Percentiles rank a stretch among this genome's conserved stretches.
Conservation (phyloP, 176 grass and related monocot genomes). For the Avena eriantha region DNA sequence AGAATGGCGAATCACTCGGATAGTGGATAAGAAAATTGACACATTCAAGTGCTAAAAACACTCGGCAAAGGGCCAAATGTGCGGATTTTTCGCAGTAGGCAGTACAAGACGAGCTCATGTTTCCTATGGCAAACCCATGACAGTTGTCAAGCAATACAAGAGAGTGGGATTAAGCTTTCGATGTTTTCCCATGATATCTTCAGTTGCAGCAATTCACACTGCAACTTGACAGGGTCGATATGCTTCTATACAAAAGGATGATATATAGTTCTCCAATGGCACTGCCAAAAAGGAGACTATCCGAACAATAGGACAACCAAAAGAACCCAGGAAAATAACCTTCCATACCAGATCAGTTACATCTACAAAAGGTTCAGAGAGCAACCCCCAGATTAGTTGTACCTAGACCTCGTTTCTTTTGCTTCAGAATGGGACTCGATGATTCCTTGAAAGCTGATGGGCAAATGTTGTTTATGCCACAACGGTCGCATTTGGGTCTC, state of each 20-base stretch:
- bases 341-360: constrained; percentile 1
- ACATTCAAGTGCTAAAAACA: too few relatives aligned
- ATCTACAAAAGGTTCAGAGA: background rate
- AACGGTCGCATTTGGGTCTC: constrained; percentile 70
- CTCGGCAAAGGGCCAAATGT: too few relatives aligned
- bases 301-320: constrained; percentile 9
- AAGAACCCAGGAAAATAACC: constrained; percentile 6
- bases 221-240: background rate
- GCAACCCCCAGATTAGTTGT: constrained; percentile 11
- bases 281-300: constrained; percentile 6
- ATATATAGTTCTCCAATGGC: background rate
- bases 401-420: constrained; percentile 47
- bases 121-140: background rate
- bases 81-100: too few relatives aligned
- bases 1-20: too few relatives aligned
- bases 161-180: background rate
- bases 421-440: constrained; percentile 64
- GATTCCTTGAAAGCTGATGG: constrained; percentile 88
- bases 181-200: background rate
- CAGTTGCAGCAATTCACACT: background rate
- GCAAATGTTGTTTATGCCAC: constrained; percentile 78
- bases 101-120: too few relatives aligned
- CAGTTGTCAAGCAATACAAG: background rate
- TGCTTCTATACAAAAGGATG: constrained; percentile 11
- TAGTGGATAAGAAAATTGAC: too few relatives aligned